Evolutionary conservation across 768 basidiomycete genomes (phyloP).

Genomic region (Galerina marginata): DNA sequence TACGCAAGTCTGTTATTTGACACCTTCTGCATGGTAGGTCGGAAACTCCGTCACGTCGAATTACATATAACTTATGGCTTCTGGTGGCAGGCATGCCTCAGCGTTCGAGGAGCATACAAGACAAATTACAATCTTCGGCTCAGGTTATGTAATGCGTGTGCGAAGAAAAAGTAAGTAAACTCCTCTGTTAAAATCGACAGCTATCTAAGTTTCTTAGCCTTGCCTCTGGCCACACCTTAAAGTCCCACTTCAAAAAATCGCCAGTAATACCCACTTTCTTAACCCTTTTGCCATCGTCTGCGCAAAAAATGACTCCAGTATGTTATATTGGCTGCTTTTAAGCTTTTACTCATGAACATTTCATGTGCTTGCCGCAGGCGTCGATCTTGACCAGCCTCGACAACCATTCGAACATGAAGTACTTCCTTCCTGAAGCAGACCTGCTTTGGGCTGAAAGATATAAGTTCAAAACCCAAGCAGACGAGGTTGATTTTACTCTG

Average conservation of each 20-base stretch:
- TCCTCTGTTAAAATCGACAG: no score
- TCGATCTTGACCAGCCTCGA: no score
- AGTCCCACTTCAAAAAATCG: no score
- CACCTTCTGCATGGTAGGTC: conserved; percentile 25
- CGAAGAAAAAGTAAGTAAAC: conserved; percentile 7
- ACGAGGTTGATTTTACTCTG: background rate
- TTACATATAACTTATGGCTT: background rate
- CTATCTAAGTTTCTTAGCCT: background rate
- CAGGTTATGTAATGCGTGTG: conserved; percentile 7
- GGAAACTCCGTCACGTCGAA: background rate
- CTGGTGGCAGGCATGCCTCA: background rate
- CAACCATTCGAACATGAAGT: background rate
- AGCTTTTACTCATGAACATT: no score
- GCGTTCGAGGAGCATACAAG: background rate
- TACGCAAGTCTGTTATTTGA: conserved; percentile 28
- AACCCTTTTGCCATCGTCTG: no score
- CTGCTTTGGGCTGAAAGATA: background rate
- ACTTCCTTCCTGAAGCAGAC: conserved; percentile 9
- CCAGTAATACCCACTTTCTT: no score
- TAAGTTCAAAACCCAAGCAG: background rate
- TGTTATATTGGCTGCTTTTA: no score
- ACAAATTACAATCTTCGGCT: conserved; percentile 7
- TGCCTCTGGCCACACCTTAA: background rate
- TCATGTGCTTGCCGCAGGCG: no score
- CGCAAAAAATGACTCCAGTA: no score